These are phyloP conservation scores for Mycena amicta DNA, from an alignment of 768 basidiomycete genomes.

Conservation along the genomic window DNA sequence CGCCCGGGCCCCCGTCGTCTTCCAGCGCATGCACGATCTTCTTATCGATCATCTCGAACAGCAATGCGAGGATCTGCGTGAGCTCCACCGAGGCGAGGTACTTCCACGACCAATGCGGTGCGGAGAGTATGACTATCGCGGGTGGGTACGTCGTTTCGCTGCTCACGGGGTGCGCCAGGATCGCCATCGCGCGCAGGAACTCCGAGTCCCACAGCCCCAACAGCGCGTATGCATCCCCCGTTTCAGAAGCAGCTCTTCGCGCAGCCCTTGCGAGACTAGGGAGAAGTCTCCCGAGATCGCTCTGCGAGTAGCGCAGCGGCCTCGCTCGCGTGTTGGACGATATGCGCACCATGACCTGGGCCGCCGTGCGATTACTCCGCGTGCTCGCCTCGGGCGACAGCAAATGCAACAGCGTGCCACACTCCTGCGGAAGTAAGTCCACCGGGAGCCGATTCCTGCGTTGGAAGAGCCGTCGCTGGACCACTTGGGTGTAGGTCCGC, in stretches of 20 bases:
- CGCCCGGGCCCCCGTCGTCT: not conserved
- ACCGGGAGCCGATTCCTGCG: not conserved
- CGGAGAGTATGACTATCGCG: constrained; percentile 4
- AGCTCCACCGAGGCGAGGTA: constrained; percentile 11
- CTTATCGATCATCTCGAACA: constrained; percentile 8
- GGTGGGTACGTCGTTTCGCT: constrained; percentile 1
- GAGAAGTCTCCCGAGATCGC: constrained; percentile 9
- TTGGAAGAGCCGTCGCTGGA: not conserved
- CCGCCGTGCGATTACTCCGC: constrained; percentile 16
- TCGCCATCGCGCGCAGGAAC: constrained; percentile 14
- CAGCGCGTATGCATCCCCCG: not conserved
- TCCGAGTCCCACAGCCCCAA: constrained; percentile 10
- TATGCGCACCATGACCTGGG: constrained; percentile 14
- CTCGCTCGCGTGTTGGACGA: not conserved
- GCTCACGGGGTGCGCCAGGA: not conserved
- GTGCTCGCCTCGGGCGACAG: constrained; percentile 19
- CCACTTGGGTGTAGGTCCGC: not conserved
- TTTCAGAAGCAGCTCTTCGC: not conserved
- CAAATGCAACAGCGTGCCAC: constrained; percentile 12
- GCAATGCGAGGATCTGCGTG: not conserved
- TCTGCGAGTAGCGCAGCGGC: constrained; percentile 15
- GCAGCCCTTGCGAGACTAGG: constrained; percentile 12
- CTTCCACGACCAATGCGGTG: constrained; percentile 15
- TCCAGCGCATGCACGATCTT: not conserved
- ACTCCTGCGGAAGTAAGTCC: constrained; percentile 12